Conservation (phyloP, 2,329 filamentous ascomycete genomes). For the Lachnellula occidentalis region DNA sequence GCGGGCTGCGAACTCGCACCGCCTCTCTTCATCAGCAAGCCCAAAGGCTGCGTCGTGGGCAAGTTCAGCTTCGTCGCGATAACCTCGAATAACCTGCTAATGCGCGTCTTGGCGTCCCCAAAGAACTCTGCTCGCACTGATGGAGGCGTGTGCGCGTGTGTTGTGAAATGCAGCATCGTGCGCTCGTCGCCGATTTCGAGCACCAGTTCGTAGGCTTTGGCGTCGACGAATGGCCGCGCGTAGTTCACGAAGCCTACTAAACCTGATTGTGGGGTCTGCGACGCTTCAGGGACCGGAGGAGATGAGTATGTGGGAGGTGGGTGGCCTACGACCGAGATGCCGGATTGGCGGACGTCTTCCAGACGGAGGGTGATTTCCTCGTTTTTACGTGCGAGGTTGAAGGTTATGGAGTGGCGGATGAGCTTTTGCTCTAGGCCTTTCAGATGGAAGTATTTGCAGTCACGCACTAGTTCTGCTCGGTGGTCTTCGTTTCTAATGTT, state of each 20-base stretch:
- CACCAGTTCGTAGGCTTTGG: slow-evolving; percentile 65
- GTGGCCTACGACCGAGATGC: slow-evolving; percentile 61
- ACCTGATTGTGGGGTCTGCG: not conserved
- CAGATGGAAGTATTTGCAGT: slow-evolving; percentile 90
- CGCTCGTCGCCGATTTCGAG: slow-evolving; percentile 71
- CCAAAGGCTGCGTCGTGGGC: slow-evolving; percentile 55
- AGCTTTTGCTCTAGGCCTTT: slow-evolving; percentile 86
- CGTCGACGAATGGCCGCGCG: slow-evolving; percentile 79
- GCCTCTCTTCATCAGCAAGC: slow-evolving; percentile 62
- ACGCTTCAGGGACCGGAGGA: slow-evolving; percentile 22
- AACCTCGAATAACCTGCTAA: slow-evolving; percentile 71
- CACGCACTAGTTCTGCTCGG: slow-evolving; percentile 69
- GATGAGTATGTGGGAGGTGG: slow-evolving; percentile 28
- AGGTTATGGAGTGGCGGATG: slow-evolving; percentile 69
- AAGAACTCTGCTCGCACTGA: slow-evolving; percentile 66
- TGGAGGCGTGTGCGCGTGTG: slow-evolving; percentile 4
- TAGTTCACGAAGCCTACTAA: slow-evolving; percentile 64
- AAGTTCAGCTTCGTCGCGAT: slow-evolving; percentile 75
- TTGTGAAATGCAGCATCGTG: slow-evolving; percentile 49
- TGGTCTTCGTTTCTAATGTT: slow-evolving; percentile 72
- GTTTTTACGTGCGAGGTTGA: slow-evolving; percentile 62
- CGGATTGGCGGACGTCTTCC: slow-evolving; percentile 84
- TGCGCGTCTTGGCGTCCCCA: slow-evolving; percentile 60
- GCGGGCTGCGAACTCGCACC: slow-evolving; percentile 55
- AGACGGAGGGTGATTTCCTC: slow-evolving; percentile 75